These are phyloP conservation scores for Cyclotella distinguenda DNA, from an alignment of 108 stramenopile species.

Conservation along the genomic window DNA sequence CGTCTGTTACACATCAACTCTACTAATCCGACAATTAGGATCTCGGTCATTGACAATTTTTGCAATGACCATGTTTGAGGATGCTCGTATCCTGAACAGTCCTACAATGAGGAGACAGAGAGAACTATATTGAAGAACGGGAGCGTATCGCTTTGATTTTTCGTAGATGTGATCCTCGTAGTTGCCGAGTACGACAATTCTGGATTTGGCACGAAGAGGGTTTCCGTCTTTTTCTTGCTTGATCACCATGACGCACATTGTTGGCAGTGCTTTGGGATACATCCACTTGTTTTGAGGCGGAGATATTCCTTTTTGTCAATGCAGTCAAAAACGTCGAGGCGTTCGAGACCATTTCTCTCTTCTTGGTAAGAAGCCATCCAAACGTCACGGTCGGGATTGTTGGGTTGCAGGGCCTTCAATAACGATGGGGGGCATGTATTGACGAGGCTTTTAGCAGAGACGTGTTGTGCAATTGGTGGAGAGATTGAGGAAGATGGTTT, in stretches of 20 bases:
- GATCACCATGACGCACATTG: constrained; percentile 2
- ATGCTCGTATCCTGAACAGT: background rate
- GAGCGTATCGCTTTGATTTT: too few species aligned
- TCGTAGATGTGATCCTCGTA: constrained; percentile 14
- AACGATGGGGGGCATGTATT: constrained; percentile 9
- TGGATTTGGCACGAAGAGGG: constrained; percentile 15
- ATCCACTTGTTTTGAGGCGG: background rate
- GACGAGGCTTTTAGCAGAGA: constrained; percentile 8
- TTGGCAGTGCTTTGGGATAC: background rate
- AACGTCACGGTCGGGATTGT: constrained; percentile 6
- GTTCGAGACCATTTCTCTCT: background rate
- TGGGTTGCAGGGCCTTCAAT: background rate
- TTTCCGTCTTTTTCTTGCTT: constrained; percentile 15
- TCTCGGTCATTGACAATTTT: too few species aligned
- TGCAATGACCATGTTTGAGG: constrained; percentile 36
- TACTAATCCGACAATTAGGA: too few species aligned
- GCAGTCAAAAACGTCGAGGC: background rate
- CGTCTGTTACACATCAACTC: too few species aligned
- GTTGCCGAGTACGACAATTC: constrained; percentile 15
- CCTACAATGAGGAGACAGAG: constrained; percentile 3
- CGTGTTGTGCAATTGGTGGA: constrained; percentile 5
- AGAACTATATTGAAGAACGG: constrained; percentile 15
- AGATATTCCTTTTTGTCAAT: background rate
- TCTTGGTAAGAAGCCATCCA: constrained; percentile 25
- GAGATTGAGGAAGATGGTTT: background rate